Base-by-base conservation (phyloP, 257 asterid genomes). In the Solanum gracilifrons region DNA sequence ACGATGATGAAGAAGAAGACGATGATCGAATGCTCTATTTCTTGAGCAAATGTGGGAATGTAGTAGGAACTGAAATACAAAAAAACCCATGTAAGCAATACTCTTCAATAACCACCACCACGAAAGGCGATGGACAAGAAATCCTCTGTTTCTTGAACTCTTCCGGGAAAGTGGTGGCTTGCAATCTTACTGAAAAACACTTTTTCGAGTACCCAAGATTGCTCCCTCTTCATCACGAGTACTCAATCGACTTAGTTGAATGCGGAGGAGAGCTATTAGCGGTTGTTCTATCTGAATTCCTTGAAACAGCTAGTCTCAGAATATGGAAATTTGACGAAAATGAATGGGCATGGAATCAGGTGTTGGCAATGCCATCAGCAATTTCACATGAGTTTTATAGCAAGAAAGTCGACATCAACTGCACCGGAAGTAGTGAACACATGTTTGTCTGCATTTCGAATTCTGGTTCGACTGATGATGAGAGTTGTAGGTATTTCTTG, bases 201-300 rank as follows among this genome's bases (percentile, higher is more conserved):
- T 92, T 89, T 86, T 89, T 68, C 21, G 98, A 94, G 90, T 95
- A 93, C 83, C 99, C 98, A 62, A 92, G 97, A 86, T 84, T 97
- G 13, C 90, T 97, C 66, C 98, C 98, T 1, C 90, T 89, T n/a
- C 87, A 87, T 85, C 90, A 90, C 7, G 98, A 97, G 83, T 94
- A 95, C 88, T 95, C 99, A 7, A 93, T 97, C 83, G 99, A 97
- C 73, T 86, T 97, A 10, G 93, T 97, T 15, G 96, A 93, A 92
- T 87, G 90, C 35, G 91, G 88, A 46, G 98, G 98, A 8, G 92
- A 93, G 16, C 86, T 94, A 90, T 83, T 80, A 51, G 94, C 90
- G 12, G 95, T 95, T 18, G 73, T 95, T 85, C 93, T 97, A 2
- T 92, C 93, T 11, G 99, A 97, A 43, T 93, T 95, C 51, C 90